These are phyloP conservation scores for Ustilago hordei DNA, from an alignment of 1,284 basidiomycete species.

Conservation along the genomic window DNA sequence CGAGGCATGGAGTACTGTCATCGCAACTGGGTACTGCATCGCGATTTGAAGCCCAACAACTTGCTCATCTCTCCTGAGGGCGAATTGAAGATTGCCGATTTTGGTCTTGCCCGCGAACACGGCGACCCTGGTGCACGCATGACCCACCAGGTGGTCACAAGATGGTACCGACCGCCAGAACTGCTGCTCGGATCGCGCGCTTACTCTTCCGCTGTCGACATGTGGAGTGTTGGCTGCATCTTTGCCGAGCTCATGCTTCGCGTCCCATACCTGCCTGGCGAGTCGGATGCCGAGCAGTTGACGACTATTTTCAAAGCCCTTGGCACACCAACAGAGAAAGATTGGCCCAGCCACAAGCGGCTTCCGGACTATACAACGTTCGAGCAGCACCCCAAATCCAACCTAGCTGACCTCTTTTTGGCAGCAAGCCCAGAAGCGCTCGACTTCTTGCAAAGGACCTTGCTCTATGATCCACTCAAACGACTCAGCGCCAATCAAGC, in stretches of 20 bases:
- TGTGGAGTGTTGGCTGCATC: slow-evolving; percentile 95
- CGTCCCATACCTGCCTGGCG: slow-evolving; percentile 91
- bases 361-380: slow-evolving; percentile 59
- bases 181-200: slow-evolving; percentile 87
- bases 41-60: slow-evolving; percentile 99
- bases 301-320: slow-evolving; percentile 93
- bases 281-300: slow-evolving; percentile 94
- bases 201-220: slow-evolving; percentile 88
- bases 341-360: slow-evolving; percentile 90
- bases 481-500: slow-evolving; percentile 78
- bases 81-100: slow-evolving; percentile 97
- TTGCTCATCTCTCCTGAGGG: slow-evolving; percentile 91
- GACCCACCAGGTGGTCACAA: slow-evolving; percentile 97
- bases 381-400: slow-evolving; percentile 78
- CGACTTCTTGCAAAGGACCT: slow-evolving; percentile 82
- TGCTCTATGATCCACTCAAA: slow-evolving; percentile 86
- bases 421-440: slow-evolving; percentile 89
- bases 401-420: slow-evolving; percentile 86
- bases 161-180: slow-evolving; percentile 97
- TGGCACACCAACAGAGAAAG: slow-evolving; percentile 93
- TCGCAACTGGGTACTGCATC: slow-evolving; percentile 90
- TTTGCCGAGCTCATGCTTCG: slow-evolving; percentile 95
- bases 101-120: slow-evolving; percentile 96
- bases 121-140: slow-evolving; percentile 92
- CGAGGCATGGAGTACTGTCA: slow-evolving; percentile 97